Conservation (phyloP, 2,329 filamentous ascomycete genomes). For the Aspergillus chevalieri region DNA sequence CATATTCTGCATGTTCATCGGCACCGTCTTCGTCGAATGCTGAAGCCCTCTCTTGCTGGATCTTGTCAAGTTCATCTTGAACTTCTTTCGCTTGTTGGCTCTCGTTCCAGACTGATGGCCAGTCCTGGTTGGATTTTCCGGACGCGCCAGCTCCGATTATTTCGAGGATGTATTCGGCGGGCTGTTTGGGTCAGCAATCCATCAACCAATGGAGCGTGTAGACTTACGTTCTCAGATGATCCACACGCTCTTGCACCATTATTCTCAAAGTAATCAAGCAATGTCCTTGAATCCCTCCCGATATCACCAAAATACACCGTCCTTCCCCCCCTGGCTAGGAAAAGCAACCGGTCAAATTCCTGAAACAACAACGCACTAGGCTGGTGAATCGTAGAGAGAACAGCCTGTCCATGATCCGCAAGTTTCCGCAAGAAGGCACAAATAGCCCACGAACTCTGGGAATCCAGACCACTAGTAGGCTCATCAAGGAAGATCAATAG, state of each 20-base stretch:
- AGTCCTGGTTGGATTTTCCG: slow-evolving; percentile 61
- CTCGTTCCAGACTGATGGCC: slow-evolving; percentile 56
- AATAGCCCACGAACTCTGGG: slow-evolving; percentile 85
- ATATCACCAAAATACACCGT: slow-evolving; percentile 64
- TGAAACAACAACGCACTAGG: slow-evolving; percentile 90
- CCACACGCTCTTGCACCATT: slow-evolving; percentile 57
- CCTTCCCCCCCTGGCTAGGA: slow-evolving; percentile 57
- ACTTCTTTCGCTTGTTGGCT: slow-evolving; percentile 52
- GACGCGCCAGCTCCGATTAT: slow-evolving; percentile 54
- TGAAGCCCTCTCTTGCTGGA: slow-evolving; percentile 46
- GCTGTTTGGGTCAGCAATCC: slow-evolving; percentile 28
- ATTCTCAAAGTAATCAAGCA: slow-evolving; percentile 58
- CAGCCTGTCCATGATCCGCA: slow-evolving; percentile 76
- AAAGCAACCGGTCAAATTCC: slow-evolving; percentile 61
- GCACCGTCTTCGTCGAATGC: slow-evolving; percentile 38
- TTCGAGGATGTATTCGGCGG: slow-evolving; percentile 66
- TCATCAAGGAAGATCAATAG: slow-evolving; percentile 87
- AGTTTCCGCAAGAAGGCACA: slow-evolving; percentile 80
- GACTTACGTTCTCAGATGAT: slow-evolving; percentile 51
- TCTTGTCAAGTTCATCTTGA: slow-evolving; percentile 52
- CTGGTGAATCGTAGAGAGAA: slow-evolving; percentile 91
- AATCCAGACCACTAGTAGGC: slow-evolving; percentile 84
- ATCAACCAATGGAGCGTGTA: not conserved
- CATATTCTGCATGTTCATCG: slow-evolving; percentile 62
- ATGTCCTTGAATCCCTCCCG: slow-evolving; percentile 50